A percentile compares a stretch with the other conserved stretches of the same genome.
Conservation (phyloP, 208 protist genomes). For the Wallacemonas sp. region DNA sequence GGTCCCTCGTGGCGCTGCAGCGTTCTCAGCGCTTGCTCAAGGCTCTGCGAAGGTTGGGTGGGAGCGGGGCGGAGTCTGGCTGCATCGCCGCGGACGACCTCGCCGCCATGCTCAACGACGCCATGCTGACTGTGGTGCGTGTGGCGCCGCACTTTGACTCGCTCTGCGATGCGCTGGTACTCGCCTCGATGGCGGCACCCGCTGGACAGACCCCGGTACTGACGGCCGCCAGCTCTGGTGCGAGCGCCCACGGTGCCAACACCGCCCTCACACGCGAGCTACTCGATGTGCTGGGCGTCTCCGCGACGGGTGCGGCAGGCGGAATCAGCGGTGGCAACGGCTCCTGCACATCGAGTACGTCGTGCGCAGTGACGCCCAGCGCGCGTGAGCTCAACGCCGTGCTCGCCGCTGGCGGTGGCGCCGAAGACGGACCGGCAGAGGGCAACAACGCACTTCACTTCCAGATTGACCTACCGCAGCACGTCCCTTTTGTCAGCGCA, state of each 20-base stretch:
- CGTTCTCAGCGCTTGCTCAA: neutral
- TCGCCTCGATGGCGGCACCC: neutral
- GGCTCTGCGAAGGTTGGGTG: neutral
- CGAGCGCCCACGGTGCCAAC: neutral
- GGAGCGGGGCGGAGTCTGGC: neutral
- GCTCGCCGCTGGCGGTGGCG: no score
- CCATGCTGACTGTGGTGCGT: constrained; percentile 7
- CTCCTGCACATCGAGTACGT: neutral
- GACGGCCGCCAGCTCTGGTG: neutral
- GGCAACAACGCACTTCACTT: neutral
- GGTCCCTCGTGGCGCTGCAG: neutral
- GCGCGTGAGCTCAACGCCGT: neutral
- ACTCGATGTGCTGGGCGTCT: neutral
- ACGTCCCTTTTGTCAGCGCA: neutral
- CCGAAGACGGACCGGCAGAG: no score
- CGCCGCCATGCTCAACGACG: neutral
- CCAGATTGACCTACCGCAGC: neutral
- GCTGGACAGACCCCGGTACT: neutral
- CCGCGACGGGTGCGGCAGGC: neutral
- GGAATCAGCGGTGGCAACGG: neutral
- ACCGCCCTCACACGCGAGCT: constrained; percentile 7
- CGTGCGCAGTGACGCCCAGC: neutral
- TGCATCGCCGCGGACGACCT: constrained; percentile 5
- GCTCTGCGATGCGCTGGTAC: constrained; percentile 9
- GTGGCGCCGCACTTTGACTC: constrained; percentile 9